Evolutionary conservation across 345 rosid genomes (phyloP).

Genomic region (Bretschneidera sinensis): DNA sequence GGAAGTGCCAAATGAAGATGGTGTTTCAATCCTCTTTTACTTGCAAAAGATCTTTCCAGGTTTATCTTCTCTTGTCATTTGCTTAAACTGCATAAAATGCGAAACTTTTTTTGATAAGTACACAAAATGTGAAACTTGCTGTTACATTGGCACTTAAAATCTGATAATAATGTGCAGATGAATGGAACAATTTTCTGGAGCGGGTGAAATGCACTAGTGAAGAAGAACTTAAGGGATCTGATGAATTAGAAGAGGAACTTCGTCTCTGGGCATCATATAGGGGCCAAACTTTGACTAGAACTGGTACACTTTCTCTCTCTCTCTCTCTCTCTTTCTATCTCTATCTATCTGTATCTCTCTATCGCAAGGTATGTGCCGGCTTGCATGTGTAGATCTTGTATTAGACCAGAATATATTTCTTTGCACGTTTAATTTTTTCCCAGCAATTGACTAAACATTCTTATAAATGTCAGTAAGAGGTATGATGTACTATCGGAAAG

Average conservation of each 20-base stretch:
- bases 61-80: constrained; percentile 16
- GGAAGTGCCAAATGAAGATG: constrained; percentile 89
- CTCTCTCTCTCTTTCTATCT: background rate
- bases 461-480: constrained; percentile 73
- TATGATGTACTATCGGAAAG: constrained; percentile 97
- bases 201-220: constrained; percentile 52
- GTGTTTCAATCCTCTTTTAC: constrained; percentile 92
- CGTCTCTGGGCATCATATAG: constrained; percentile 97
- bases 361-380: background rate
- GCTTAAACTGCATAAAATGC: background rate
- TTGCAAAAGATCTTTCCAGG: constrained; percentile 98
- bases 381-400: background rate
- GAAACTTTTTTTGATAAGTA: background rate
- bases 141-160: background rate
- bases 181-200: constrained; percentile 93
- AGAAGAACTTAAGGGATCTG: constrained; percentile 60
- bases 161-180: constrained; percentile 52
- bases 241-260: constrained; percentile 68
- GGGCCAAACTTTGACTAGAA: constrained; percentile 98
- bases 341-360: background rate
- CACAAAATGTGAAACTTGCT: background rate
- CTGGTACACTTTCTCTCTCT: constrained; percentile 45
- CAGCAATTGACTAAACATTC: constrained; percentile 8
- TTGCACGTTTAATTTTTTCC: too few relatives aligned
- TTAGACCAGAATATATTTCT: constrained; percentile 1